These are phyloP conservation scores for Solanum acaule DNA, from an alignment of 257 asterid species.

Conservation along the genomic window DNA sequence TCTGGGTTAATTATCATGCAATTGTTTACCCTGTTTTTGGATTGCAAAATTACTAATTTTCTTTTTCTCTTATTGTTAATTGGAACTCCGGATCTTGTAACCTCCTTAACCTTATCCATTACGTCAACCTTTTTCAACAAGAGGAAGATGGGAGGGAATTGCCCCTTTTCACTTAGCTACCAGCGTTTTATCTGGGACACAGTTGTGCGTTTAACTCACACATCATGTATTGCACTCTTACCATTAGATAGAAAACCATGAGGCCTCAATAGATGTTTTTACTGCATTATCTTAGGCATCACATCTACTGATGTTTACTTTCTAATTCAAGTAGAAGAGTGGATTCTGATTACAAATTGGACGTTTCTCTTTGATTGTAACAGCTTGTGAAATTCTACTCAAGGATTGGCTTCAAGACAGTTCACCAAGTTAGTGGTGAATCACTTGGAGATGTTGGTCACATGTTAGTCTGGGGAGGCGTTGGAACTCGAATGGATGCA, in stretches of 20 bases:
- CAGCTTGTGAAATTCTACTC: constrained; percentile 87
- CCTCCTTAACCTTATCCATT: neutral
- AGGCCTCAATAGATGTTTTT: too few species aligned
- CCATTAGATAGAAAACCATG: too few species aligned
- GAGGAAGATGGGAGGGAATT: neutral
- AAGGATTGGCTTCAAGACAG: constrained; percentile 66
- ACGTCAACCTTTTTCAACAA: neutral
- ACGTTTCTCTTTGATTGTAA: neutral
- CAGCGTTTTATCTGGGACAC: neutral
- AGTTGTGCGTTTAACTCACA: neutral
- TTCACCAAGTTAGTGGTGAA: constrained; percentile 70
- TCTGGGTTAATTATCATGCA: neutral
- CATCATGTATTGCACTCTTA: neutral
- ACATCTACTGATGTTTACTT: neutral
- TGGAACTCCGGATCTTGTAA: neutral
- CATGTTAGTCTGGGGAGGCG: constrained; percentile 96
- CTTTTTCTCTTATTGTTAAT: neutral
- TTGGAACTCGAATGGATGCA: constrained; percentile 94
- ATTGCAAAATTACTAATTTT: neutral
- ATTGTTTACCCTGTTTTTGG: neutral
- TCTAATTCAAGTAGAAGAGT: neutral
- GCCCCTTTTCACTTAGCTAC: neutral
- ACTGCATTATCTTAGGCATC: neutral
- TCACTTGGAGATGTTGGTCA: constrained; percentile 56
- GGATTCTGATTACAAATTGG: neutral